Evolutionary conservation across 2,329 filamentous ascomycete genomes (phyloP), one percentile per base, ranked within the genome.

Genomic region (Scedosporium boydii): DNA sequence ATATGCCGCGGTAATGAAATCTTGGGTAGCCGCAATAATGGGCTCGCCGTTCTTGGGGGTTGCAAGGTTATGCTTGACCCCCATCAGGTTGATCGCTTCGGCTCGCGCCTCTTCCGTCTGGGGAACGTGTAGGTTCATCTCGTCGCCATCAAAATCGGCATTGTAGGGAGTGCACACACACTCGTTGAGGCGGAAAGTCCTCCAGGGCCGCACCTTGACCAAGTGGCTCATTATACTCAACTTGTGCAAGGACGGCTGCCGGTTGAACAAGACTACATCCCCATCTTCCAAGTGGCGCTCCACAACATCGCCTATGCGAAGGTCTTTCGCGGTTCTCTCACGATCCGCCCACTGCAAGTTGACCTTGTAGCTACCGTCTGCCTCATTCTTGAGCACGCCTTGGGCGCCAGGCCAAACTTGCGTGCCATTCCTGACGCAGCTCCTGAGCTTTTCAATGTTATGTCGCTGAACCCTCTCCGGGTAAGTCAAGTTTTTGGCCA

Each of bases 101-200:
- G 93, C 91, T 63, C 95, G 85, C 10, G 95, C 93, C 75, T 99
- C 95, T 77, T 99, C 95, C 0, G 95, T 98, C 72, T 99, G 95
- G 2, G 95, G 95, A 16, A 99, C 93, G 75, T 99, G 95, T 58
- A 99, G 77, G 69, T 99, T 99, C 95, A 99, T 99, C 75, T 99
- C 95, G 69, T 99, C 95, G 64, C 95, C 95, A 70, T 99, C 95
- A 68, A 99, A 99, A 83, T 99, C 95, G 62, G 95, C 95, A 69
- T 99, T 99, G 80, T 99, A 99, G 3, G 95, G 95, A 65, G 90
- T 93, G 76, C 95, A 99, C 1, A 96, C 95, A 83, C 95, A 99
- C 73, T 99, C 95, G 72, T 99, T 99, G 18, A 99, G 82, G 62
- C 95, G 88, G 73, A 99, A 98, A 0, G 95, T 99, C 74, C 93